A percentile compares a stretch with the other conserved stretches of the same genome.
These are phyloP conservation scores for Pichia thaimueangensis DNA, from an alignment of 805 yeast species.

Conservation along the genomic window DNA sequence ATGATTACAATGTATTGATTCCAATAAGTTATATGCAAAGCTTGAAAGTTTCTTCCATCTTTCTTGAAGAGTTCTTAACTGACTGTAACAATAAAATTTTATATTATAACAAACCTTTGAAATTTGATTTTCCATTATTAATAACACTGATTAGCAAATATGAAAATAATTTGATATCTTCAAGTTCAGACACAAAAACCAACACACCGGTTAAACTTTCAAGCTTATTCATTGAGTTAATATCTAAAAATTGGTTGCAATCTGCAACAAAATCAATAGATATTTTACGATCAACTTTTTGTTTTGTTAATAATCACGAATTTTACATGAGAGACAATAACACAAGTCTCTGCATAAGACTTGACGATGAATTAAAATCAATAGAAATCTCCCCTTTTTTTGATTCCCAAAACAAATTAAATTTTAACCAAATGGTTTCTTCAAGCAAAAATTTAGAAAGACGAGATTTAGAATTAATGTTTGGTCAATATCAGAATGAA, in stretches of 20 bases:
- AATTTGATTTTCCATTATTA: conserved; percentile 31
- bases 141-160: conserved; percentile 31
- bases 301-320: conserved; percentile 30
- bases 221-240: conserved; percentile 33
- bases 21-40: conserved; percentile 27
- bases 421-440: conserved; percentile 14
- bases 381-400: conserved; percentile 28
- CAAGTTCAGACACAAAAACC: neutral
- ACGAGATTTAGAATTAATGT: conserved; percentile 9
- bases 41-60: neutral
- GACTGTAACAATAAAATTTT: conserved; percentile 13
- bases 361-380: conserved; percentile 28
- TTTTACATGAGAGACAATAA: conserved; percentile 12
- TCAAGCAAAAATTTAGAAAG: neutral
- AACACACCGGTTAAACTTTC: conserved; percentile 7
- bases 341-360: conserved; percentile 34
- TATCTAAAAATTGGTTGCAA: conserved; percentile 37
- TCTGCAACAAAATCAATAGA: conserved; percentile 25
- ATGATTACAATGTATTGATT: conserved; percentile 34
- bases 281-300: conserved; percentile 37
- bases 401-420: neutral
- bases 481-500: neutral
- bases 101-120: conserved; percentile 25
- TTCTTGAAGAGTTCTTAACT: neutral
- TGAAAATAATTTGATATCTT: neutral